Conservation (phyloP, 257 asterid genomes). For the Parsonsia alboflavescens region DNA sequence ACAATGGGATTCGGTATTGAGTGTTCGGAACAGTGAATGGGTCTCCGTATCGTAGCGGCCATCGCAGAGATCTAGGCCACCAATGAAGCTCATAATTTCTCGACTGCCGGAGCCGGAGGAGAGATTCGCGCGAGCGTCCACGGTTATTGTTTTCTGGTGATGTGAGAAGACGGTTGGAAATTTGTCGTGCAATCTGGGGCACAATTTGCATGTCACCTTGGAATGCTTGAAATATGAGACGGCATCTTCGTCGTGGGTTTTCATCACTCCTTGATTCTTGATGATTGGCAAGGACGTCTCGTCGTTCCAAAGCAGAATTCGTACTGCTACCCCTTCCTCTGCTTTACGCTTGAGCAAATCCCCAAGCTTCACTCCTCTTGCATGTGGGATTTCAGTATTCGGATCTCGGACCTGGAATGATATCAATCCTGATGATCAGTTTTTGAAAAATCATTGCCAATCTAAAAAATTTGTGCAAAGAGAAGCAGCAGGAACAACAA, state of each 20-base stretch:
- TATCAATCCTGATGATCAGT: neutral
- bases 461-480: neutral
- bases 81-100: conserved; percentile 70
- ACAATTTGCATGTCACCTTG: conserved; percentile 61
- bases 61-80: conserved; percentile 87
- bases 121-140: conserved; percentile 41
- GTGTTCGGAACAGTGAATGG: conserved; percentile 71
- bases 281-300: conserved; percentile 74
- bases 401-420: conserved; percentile 65
- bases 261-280: conserved; percentile 82
- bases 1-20: conserved; percentile 69
- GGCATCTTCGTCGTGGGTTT: conserved; percentile 77
- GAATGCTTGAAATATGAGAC: conserved; percentile 64
- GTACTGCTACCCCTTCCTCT: conserved; percentile 79
- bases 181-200: conserved; percentile 66
- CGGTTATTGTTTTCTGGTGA: conserved; percentile 68
- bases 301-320: conserved; percentile 82
- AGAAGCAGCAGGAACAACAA: no score
- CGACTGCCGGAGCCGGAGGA: conserved; percentile 51
- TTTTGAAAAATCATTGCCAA: no score
- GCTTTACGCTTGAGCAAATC: conserved; percentile 70
- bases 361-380: conserved; percentile 76
- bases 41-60: conserved; percentile 85
- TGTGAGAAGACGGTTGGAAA: conserved; percentile 79
- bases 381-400: conserved; percentile 56